Evolutionary conservation across 2,329 filamentous ascomycete species (phyloP), one percentile per base, ranked within the genome.

Genomic region (Cercospora zeae-maydis): DNA sequence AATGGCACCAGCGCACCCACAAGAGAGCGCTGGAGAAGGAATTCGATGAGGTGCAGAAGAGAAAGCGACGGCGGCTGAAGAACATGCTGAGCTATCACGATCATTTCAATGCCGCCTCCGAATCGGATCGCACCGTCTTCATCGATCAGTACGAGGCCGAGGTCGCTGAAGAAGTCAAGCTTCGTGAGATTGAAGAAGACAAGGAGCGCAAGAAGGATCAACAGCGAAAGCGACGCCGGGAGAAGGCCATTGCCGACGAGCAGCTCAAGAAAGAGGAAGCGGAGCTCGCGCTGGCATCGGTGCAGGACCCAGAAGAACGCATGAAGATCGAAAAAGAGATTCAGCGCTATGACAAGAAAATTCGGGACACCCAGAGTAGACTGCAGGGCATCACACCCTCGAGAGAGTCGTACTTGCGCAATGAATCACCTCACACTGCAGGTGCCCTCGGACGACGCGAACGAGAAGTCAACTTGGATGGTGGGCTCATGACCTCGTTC

Each of bases 131-230:
- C 71, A 83, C 88, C 58, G 87, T 91, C 33, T 97, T 91, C 75
- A 86, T 91, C 63, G 83, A 89, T 13, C 81, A 88, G 51, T 88
- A 95, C 75, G 93, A 92, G 73, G 86, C 90, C 16, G 88, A 90
- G 42, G 93, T 95, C 1, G 84, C 93, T 63, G 86, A 90, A 58
- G 89, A 96, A 71, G 93, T 98, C 1, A 90, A 95, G 69, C 89
- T 92, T 65, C 91, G 92, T 68, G 93, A 97, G 75, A 83, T 97
- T 7, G 89, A 90, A 64, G 92, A 93, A 65, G 95, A 99, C 77
- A 99, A 99, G 79, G 95, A 99, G 78, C 91, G 95, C 68, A 99
- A 99, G 82, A 99, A 99, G 81, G 95, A 99, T 74, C 98, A 99
- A 92, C 95, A 99, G 76, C 90, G 95, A 67, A 99, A 98, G 80